Evolutionary conservation across 2,329 filamentous ascomycete species (phyloP).

Genomic region (Diaporthe citri): DNA sequence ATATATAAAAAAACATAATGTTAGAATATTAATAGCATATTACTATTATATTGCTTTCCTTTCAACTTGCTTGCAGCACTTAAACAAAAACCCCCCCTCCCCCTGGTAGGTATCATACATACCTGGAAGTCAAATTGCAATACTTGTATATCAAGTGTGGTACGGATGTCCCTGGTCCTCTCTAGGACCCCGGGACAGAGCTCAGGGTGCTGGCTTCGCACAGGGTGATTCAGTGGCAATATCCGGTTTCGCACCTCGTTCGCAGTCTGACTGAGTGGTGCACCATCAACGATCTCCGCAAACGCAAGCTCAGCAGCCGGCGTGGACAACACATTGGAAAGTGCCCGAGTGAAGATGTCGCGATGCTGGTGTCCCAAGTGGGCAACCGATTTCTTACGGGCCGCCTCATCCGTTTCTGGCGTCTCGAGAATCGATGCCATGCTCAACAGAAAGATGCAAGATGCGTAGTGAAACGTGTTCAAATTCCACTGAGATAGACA

Average conservation of each 20-base stretch:
- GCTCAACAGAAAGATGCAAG: background rate
- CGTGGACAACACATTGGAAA: background rate
- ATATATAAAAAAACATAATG: too few species aligned
- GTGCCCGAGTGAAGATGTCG: conserved; percentile 3
- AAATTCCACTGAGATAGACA: background rate
- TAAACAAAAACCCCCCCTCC: too few species aligned
- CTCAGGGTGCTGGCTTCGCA: conserved; percentile 19
- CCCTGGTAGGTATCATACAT: too few species aligned
- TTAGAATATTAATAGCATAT: too few species aligned
- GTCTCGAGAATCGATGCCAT: background rate
- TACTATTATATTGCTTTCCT: too few species aligned
- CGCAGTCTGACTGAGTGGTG: background rate
- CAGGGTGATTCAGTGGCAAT: background rate
- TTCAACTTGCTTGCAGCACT: too few species aligned
- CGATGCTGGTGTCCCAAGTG: background rate
- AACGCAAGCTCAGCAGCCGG: background rate
- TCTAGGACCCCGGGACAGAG: conserved; percentile 38
- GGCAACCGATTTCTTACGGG: background rate
- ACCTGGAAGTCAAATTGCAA: background rate
- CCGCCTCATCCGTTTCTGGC: background rate
- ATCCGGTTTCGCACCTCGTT: background rate
- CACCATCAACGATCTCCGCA: conserved; percentile 26
- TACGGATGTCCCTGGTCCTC: background rate
- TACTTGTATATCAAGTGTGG: background rate
- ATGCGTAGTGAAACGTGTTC: background rate